Evolutionary conservation across 495 filamentous ascomycete species (phyloP), one percentile per base, ranked within the genome.

Genomic region (Endocarpon pusillum): DNA sequence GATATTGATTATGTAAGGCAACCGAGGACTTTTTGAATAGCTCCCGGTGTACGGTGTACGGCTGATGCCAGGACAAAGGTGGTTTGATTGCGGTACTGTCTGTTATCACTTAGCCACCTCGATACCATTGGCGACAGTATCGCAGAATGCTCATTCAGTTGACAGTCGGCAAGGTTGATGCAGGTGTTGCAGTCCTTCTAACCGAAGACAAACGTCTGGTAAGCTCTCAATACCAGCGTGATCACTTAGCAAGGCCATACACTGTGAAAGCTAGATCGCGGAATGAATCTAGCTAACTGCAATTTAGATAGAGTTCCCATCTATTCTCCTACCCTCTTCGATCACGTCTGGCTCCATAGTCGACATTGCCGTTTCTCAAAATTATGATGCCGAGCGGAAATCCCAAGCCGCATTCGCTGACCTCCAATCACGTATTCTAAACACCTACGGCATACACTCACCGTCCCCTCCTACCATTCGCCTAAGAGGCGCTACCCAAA

Each of bases 101-200:
- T n/a, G n/a, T n/a, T n/a, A n/a, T n/a, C n/a, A n/a, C n/a, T n/a
- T n/a, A n/a, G n/a, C n/a, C n/a, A n/a, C n/a, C n/a, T n/a, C n/a
- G n/a, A n/a, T 33, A 9, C 11, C 7, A 9, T 29, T 12, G n/a
- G 14, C 38, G 33, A 2, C 30, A 35, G 24, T 33, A 19, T 26
- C 38, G n/a, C 45, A 71, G 42, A 15, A 97, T 96, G 91, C 64
- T 97, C 44, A 77, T 97, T 62, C 96, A 89, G 29, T 73, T 97
- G 51, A 97, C 89, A 27, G 91, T 97, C 52, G 89, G 89, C 61
- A 97, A 97, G 64, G 89, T 97, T 57, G 89, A 97, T 55, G 89
- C 89, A 45, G 89, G 89, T 55, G 85, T 97, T 46, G 91, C 89
- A 31, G 91, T 97, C 35, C 73, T 97, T 34, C 67, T 97, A 37